A percentile compares a stretch with the other conserved stretches of the same genome.
These are phyloP conservation scores for Aspergillus aculeatinus DNA, from an alignment of 2,329 filamentous ascomycete species.

Conservation along the genomic window DNA sequence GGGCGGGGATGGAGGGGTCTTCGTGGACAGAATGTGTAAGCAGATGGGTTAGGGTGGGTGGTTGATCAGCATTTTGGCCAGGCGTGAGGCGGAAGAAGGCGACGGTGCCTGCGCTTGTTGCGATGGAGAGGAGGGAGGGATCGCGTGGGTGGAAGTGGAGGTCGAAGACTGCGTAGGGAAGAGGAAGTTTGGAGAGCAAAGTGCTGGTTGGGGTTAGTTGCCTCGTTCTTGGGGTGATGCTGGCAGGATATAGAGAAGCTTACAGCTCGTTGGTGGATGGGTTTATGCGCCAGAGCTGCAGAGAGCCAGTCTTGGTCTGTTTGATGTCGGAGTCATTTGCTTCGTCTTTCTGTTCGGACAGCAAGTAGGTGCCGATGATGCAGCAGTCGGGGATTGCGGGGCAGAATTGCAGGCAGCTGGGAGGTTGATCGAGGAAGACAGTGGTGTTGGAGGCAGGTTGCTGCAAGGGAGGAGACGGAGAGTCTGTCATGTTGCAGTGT, in stretches of 20 bases:
- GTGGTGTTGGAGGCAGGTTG: conserved; percentile 33
- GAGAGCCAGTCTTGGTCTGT: conserved; percentile 70
- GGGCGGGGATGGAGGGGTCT: conserved; percentile 59
- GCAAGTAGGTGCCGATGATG: conserved; percentile 80
- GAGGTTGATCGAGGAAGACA: conserved; percentile 43
- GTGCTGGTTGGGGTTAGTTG: conserved; percentile 42
- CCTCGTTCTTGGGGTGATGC: not conserved
- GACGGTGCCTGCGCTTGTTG: conserved; percentile 66
- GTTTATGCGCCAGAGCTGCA: conserved; percentile 64
- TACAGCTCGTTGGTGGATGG: conserved; percentile 30
- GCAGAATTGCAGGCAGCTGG: conserved; percentile 48
- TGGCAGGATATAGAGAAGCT: not conserved
- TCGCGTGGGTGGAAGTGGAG: conserved; percentile 70
- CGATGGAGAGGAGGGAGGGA: conserved; percentile 64
- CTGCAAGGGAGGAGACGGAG: conserved; percentile 21
- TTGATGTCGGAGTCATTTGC: conserved; percentile 29
- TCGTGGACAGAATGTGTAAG: conserved; percentile 52
- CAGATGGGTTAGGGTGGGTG: conserved; percentile 33
- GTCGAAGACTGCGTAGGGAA: conserved; percentile 77
- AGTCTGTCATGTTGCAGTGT: not conserved
- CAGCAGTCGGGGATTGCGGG: conserved; percentile 60
- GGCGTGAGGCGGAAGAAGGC: conserved; percentile 38
- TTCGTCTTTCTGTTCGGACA: conserved; percentile 45
- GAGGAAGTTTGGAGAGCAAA: conserved; percentile 58
- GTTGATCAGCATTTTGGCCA: conserved; percentile 12